Evolutionary conservation across 148 eudicot species (phyloP), one percentile per base, ranked within the genome.

Genomic region (Camellia lanceoleosa): DNA sequence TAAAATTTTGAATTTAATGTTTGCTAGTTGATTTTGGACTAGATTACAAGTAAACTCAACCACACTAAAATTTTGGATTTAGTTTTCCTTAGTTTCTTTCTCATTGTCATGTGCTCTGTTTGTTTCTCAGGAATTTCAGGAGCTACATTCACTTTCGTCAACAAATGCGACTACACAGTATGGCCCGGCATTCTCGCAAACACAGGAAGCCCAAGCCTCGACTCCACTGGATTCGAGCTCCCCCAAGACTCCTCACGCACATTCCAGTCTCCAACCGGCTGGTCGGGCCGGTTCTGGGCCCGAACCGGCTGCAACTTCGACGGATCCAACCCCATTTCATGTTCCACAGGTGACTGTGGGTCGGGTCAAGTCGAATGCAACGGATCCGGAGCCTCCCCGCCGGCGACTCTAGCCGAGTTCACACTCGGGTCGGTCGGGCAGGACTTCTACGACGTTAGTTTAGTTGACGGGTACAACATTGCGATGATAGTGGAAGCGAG

Each of bases 201-300:
- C 38, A 67, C 85, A 18, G 88, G 88, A 6, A 73, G 68, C 46
- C 82, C 86, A 0, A 68, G 3, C 1, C 88, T 86, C 30, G 69
- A 19, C 52, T 72, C 63, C 52, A 81, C 86, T 18, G 88, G 88
- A 16, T 80, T 86, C 67, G 82, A 83, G 63, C 86, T 86, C 78
- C 77, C 55, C 1, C 20, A 55, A 11, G 79, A 42, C 54, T 38
- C 19, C 5, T 73, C 86, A 15, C 65, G 77, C 3, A 2, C 76
- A 41, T 46, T 85, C 52, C 74, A 70, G 15, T 82, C 87, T 18
- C 87, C 84, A 2, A 23, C 80, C 0, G 87, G 87, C 44, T 85
- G 87, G 87, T 85, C 87, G 15, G 87, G 87, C 63, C 84, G 87
- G 13, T 79, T 85, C 80, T 85, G 87, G 87, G 87, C 54, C 80